phyloP scores from a whole-genome alignment of 768 basidiomycete genomes.

The Neoboletus subvelutipes region DNA sequence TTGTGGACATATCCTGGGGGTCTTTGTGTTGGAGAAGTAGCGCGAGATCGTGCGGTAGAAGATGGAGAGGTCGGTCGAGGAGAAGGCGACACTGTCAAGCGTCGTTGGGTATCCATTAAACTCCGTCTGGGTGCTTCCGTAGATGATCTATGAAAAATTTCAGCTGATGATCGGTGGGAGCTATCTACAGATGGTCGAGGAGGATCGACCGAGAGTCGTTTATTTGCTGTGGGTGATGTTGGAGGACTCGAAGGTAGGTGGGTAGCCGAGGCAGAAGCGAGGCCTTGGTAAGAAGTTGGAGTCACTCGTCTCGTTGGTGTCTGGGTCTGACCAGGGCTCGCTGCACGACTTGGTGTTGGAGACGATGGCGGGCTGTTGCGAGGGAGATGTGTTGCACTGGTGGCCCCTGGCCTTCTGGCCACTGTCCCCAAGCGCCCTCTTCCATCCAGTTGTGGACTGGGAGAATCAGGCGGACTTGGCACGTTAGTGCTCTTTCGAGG shows the following conservation, averaged over 20 bases:
- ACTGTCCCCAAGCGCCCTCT: slow-evolving; percentile 35
- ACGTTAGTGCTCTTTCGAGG: slow-evolving; percentile 38
- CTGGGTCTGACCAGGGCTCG: slow-evolving; percentile 45
- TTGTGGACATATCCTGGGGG: slow-evolving; percentile 46
- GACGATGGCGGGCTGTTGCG: slow-evolving; percentile 38
- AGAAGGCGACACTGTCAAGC: slow-evolving; percentile 28
- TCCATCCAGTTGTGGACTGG: slow-evolving; percentile 42
- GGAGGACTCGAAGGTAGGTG: slow-evolving; percentile 44
- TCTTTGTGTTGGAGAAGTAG: slow-evolving; percentile 47
- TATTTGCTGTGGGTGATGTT: slow-evolving; percentile 30
- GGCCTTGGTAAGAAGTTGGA: slow-evolving; percentile 40
- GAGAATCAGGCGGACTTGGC: slow-evolving; percentile 47
- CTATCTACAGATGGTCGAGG: slow-evolving; percentile 30
- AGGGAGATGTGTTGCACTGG: slow-evolving; percentile 44
- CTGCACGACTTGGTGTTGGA: slow-evolving; percentile 38
- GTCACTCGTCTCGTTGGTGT: slow-evolving; percentile 42
- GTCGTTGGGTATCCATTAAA: slow-evolving; percentile 28
- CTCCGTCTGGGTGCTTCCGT: slow-evolving; percentile 16
- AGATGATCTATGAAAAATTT: slow-evolving; percentile 37
- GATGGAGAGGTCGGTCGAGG: slow-evolving; percentile 45
- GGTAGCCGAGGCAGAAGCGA: slow-evolving; percentile 50
- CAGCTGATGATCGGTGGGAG: slow-evolving; percentile 39
- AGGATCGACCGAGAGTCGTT: slow-evolving; percentile 28
- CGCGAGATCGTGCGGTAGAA: slow-evolving; percentile 43
- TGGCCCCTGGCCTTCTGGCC: slow-evolving; percentile 36